A percentile compares a stretch with the other conserved stretches of the same genome.
phyloP scores from a whole-genome alignment of 345 rosid species.

The Rhodomyrtus tomentosa region DNA sequence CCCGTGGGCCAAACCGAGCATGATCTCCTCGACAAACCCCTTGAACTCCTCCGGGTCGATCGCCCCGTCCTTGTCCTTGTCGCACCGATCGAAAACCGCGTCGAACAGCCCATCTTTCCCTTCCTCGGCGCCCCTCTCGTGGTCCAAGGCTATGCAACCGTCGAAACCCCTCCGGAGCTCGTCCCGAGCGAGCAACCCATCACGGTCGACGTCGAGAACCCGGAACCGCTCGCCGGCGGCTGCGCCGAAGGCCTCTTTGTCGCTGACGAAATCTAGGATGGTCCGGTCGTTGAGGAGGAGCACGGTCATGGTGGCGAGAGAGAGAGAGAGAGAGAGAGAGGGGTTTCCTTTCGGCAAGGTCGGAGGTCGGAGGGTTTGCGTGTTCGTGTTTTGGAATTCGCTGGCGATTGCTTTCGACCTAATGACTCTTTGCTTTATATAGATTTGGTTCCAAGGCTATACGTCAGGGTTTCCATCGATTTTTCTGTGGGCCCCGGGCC shows the following conservation, averaged over 20 bases:
- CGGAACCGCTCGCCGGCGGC: slow-evolving; percentile 21
- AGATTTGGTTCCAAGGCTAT: neutral
- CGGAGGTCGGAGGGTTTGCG: neutral
- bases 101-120: slow-evolving; percentile 4
- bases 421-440: neutral
- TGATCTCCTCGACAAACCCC: slow-evolving; percentile 24
- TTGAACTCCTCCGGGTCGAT: slow-evolving; percentile 12
- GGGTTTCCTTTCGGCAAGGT: neutral
- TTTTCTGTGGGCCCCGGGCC: neutral
- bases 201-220: slow-evolving; percentile 21
- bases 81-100: slow-evolving; percentile 32
- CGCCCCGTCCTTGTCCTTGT: slow-evolving; percentile 11
- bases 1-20: slow-evolving; percentile 43
- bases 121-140: slow-evolving; percentile 2
- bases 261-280: slow-evolving; percentile 21
- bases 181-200: slow-evolving; percentile 16
- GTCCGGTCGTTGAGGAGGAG: slow-evolving; percentile 26
- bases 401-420: neutral
- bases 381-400: neutral
- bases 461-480: neutral
- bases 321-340: too few relatives aligned
- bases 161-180: slow-evolving; percentile 24
- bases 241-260: slow-evolving; percentile 11
- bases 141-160: slow-evolving; percentile 19
- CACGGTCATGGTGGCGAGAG: slow-evolving; percentile 15